Base-by-base conservation (phyloP, 495 filamentous ascomycete genomes). In the Staphylotrichum longicolle region DNA sequence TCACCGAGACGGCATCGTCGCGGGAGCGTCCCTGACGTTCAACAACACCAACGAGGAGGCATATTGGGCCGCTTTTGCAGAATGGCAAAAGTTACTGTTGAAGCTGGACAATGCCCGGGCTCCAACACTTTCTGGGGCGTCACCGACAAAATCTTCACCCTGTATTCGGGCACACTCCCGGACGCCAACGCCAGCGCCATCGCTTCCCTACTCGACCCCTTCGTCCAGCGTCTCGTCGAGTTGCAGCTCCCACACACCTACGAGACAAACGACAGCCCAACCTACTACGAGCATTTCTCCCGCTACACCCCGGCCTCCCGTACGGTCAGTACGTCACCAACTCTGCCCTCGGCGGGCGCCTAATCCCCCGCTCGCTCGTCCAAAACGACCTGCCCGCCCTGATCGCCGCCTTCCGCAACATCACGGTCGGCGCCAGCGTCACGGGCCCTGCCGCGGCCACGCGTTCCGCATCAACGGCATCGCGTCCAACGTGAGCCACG, bases 321-420 rank as follows among this genome's bases (percentile, higher is more conserved):
- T 33, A 47, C 56, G 45, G 41, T 20, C 11, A 15, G 5, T 53
- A 41, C 52, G 44, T 20, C 11, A 49, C 35, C 60, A 60, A 56
- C 57, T 5, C 30, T 1, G 7, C 54, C 50, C 35, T 54, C 35
- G 57, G 57, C 47, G 58, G 82, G 34, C 79, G 84, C 20, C 73
- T 86, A 9, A 75, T 86, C 41, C 80, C 82, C 5, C 78, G 80
- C 39, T 63, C 70, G 7, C 70, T 80, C 0, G 70, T 83, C 8
- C 20, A 66, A 4, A 35, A 67, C 15, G 2, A 75, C 63, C 78
- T 78, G 62, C 58, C 67, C 30, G 71, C 54, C 3, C 68, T 85
- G 11, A 73, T 72, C 3, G 50, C 62, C 4, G 73, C 76, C 0
- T 73, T 78, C 53, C 77, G 77, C 6, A 60, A 73, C 61, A 80